Evolutionary conservation across 306 rosid species (phyloP).

Genomic region (Senna siamea): DNA sequence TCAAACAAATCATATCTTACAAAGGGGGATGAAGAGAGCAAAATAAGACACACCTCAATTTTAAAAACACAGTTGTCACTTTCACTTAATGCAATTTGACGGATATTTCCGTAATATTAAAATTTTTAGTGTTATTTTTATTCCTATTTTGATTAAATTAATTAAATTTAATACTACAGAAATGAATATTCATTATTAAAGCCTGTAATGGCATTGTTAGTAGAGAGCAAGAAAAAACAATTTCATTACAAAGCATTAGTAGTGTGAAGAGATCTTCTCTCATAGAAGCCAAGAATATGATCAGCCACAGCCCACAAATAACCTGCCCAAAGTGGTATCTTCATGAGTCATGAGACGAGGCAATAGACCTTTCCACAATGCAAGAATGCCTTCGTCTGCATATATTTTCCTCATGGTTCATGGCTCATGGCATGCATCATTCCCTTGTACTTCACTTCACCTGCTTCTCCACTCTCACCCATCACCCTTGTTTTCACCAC

Average conservation of each 20-base stretch:
- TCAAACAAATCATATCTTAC: too few relatives aligned
- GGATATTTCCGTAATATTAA: too few relatives aligned
- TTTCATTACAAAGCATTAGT: constrained; percentile 29
- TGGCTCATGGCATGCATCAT: constrained; percentile 84
- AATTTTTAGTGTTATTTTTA: too few relatives aligned
- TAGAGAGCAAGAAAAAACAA: constrained; percentile 31
- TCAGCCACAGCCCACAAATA: constrained; percentile 96
- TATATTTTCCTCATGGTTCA: constrained; percentile 77
- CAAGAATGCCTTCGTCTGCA: constrained; percentile 80
- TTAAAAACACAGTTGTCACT: too few relatives aligned
- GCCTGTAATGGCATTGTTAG: neutral
- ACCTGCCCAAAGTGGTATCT: constrained; percentile 99
- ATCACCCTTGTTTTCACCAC: constrained; percentile 93
- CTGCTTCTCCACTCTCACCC: constrained; percentile 89
- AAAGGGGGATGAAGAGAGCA: too few relatives aligned
- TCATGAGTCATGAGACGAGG: constrained; percentile 98
- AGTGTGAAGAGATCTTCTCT: constrained; percentile 56
- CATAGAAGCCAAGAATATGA: constrained; percentile 84
- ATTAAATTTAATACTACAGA: too few relatives aligned
- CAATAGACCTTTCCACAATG: constrained; percentile 89
- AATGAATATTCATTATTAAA: too few relatives aligned
- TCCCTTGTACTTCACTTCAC: constrained; percentile 74
- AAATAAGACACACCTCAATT: too few relatives aligned
- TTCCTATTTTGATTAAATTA: too few relatives aligned
- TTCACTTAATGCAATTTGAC: too few relatives aligned